phyloP scores from a whole-genome alignment of 192 early-diverging fungal species.

The Gamsiella multidivaricata region DNA sequence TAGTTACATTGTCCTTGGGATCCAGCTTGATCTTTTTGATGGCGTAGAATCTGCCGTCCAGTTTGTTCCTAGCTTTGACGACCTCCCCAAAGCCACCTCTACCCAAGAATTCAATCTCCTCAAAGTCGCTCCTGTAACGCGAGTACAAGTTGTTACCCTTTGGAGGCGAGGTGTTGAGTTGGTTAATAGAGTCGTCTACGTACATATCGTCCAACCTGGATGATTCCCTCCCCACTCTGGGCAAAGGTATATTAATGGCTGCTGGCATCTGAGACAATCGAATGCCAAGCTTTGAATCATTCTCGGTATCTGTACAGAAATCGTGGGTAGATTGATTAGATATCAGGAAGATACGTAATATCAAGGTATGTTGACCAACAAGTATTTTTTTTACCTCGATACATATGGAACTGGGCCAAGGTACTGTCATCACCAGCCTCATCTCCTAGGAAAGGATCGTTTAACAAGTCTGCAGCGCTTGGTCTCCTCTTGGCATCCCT shows the following conservation, averaged over 20 bases:
- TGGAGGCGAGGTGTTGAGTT: constrained; percentile 46
- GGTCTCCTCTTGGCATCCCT: constrained; percentile 77
- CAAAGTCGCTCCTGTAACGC: constrained; percentile 79
- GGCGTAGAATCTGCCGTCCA: constrained; percentile 88
- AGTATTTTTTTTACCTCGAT: constrained; percentile 34
- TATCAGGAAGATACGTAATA: background rate
- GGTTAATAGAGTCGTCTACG: constrained; percentile 46
- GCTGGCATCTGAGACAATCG: constrained; percentile 21
- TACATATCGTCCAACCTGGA: constrained; percentile 46
- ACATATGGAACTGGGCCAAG: constrained; percentile 56
- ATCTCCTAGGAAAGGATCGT: constrained; percentile 74
- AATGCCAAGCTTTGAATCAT: constrained; percentile 28
- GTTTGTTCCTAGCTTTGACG: constrained; percentile 88
- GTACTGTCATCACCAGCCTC: constrained; percentile 37
- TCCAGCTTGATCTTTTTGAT: constrained; percentile 93
- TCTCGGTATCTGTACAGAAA: constrained; percentile 22
- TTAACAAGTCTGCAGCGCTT: constrained; percentile 79
- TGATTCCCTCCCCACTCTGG: constrained; percentile 30
- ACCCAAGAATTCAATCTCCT: constrained; percentile 81
- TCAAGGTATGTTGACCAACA: background rate
- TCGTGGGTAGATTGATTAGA: background rate
- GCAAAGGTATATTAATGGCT: constrained; percentile 27
- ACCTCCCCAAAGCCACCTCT: constrained; percentile 95
- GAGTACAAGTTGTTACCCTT: constrained; percentile 57
- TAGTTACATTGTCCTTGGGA: constrained; percentile 79